Evolutionary conservation across 768 basidiomycete genomes (phyloP).

Genomic region (Pleurotus tuber-regium): DNA sequence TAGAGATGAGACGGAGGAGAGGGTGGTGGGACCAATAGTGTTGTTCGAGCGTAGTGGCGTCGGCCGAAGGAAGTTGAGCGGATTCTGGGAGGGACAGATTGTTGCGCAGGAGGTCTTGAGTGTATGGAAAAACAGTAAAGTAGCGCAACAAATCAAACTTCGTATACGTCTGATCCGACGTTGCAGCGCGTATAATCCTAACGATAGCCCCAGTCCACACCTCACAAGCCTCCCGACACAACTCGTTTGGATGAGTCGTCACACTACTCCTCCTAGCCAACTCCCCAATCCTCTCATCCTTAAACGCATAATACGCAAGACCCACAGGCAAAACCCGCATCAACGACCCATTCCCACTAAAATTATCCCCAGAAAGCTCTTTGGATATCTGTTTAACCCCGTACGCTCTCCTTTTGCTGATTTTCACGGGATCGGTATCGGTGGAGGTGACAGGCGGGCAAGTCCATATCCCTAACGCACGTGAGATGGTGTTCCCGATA

Average conservation of each 20-base stretch:
- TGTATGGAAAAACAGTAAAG: slow-evolving; percentile 37
- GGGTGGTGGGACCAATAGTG: slow-evolving; percentile 35
- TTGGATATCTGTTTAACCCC: slow-evolving; percentile 27
- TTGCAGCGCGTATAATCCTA: slow-evolving; percentile 28
- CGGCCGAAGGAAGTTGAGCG: slow-evolving; percentile 16
- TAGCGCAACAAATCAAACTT: slow-evolving; percentile 38
- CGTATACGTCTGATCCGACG: slow-evolving; percentile 21
- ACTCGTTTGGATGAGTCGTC: slow-evolving; percentile 39
- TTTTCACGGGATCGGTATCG: too few relatives aligned
- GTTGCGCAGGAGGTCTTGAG: slow-evolving; percentile 25
- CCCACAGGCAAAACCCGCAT: slow-evolving; percentile 46
- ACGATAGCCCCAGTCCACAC: slow-evolving; percentile 36
- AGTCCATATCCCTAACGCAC: slow-evolving; percentile 23
- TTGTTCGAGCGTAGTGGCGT: slow-evolving; percentile 25
- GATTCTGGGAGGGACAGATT: slow-evolving; percentile 29
- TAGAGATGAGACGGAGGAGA: slow-evolving; percentile 22
- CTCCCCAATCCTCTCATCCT: slow-evolving; percentile 25
- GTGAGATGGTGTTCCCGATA: slow-evolving; percentile 33
- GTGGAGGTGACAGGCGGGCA: too few relatives aligned
- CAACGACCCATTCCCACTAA: slow-evolving; percentile 40
- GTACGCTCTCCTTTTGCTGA: neutral
- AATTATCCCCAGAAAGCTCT: slow-evolving; percentile 23
- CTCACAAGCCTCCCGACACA: slow-evolving; percentile 41
- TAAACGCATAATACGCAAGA: slow-evolving; percentile 36
- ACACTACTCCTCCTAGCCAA: slow-evolving; percentile 38